phyloP scores from a whole-genome alignment of 2,329 filamentous ascomycete genomes.

The Ploettnerulaceae sp. region DNA sequence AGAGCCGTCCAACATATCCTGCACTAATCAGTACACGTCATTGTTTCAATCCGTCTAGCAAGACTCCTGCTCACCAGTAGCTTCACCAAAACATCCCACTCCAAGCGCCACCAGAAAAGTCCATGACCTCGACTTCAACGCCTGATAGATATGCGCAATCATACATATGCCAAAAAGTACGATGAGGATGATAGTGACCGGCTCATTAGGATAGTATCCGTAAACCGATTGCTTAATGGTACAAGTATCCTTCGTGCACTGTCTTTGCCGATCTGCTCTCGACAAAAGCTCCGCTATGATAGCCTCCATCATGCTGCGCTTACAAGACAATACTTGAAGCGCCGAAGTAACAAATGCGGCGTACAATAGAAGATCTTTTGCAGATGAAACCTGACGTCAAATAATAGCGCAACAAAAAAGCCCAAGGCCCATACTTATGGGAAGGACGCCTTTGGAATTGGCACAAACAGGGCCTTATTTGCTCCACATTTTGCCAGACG shows the following conservation, averaged over 20 bases:
- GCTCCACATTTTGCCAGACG: too few relatives aligned
- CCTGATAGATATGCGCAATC: slow-evolving; percentile 39
- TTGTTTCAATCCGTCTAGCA: not conserved
- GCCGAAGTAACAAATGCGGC: not conserved
- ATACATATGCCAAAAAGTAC: slow-evolving; percentile 43
- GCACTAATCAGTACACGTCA: not conserved
- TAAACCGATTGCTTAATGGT: slow-evolving; percentile 25
- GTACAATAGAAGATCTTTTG: not conserved
- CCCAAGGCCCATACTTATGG: not conserved
- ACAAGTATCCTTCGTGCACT: slow-evolving; percentile 35
- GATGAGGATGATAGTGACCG: slow-evolving; percentile 50
- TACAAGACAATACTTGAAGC: not conserved
- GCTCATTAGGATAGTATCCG: slow-evolving; percentile 51
- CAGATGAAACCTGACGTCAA: not conserved
- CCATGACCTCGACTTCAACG: slow-evolving; percentile 48
- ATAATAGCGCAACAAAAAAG: not conserved
- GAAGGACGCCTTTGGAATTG: too few relatives aligned
- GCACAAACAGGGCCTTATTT: too few relatives aligned
- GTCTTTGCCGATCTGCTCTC: not conserved
- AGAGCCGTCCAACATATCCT: slow-evolving; percentile 45
- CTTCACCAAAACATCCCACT: slow-evolving; percentile 47
- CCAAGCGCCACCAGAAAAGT: slow-evolving; percentile 41
- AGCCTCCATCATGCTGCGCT: not conserved
- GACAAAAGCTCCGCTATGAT: not conserved
- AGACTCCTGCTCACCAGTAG: slow-evolving; percentile 36